Evolutionary conservation across 495 filamentous ascomycete genomes (phyloP), one percentile per base, ranked within the genome.

Genomic region (Lasiosphaeria ovina): DNA sequence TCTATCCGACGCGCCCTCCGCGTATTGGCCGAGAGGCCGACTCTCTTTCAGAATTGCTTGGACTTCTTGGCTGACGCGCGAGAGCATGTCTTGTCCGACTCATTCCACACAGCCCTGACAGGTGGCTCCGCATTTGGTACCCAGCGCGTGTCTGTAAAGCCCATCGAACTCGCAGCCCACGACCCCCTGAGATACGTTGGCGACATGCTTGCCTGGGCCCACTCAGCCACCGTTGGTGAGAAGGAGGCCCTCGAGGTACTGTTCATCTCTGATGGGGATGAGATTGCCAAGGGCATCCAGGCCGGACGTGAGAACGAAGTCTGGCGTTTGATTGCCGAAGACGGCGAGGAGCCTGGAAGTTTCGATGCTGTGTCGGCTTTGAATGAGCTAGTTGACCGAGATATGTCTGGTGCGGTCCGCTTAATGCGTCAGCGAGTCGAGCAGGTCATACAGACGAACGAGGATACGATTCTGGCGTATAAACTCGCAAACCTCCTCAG

Each of bases 151-250:
- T 81, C 82, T 5, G 83, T 89, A 32, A 97, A 98, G 62, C 92
- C 95, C 0, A 99, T 99, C 64, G 95, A 99, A 69, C 82, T 97
- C 50, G 89, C 86, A 36, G 92, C 94, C 10, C 92, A 97, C 67
- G 94, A 99, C 68, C 89, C 91, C 11, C 76, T 99, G 12, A 82
- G 94, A 38, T 99, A 98, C 68, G 87, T 96, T 17, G 93, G 94
- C 24, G 94, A 99, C 69, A 98, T 99, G 93, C 83, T 98, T 14
- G 94, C 94, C 6, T 99, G 94, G 94, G 85, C 87, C 3, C 94
- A 99, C 69, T 97, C 95, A 1, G 88, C 92, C 6, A 85, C 93
- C 0, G 94, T 98, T 0, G 93, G 92, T 17, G 94, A 99, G 73
- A 83, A 90, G 48, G 94, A 99, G 72, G 91, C 93, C 3, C 79